These are phyloP conservation scores for Pelargonium exstipulatum DNA, from an alignment of 441 rosid species.

Conservation along the genomic window DNA sequence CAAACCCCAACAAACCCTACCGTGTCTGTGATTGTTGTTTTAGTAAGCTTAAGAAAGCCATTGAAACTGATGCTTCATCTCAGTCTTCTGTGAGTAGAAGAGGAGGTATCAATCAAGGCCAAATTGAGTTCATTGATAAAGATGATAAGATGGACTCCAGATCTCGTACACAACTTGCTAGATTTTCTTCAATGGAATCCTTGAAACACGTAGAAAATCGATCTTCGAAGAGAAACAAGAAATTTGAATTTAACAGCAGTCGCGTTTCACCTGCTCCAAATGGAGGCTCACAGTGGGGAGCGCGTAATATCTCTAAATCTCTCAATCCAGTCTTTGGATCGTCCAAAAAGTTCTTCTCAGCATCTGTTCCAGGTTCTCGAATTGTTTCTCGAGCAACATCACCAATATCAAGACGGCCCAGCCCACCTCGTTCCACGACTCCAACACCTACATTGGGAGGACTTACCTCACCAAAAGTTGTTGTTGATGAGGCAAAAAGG, in stretches of 20 bases:
- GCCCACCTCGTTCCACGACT: slow-evolving; percentile 94
- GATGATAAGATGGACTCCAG: slow-evolving; percentile 73
- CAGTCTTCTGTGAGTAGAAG: slow-evolving; percentile 67
- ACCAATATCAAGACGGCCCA: slow-evolving; percentile 81
- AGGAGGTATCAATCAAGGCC: slow-evolving; percentile 57
- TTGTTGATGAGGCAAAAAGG: slow-evolving; percentile 64
- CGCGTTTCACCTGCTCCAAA: slow-evolving; percentile 86
- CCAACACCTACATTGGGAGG: slow-evolving; percentile 90
- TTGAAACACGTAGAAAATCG: slow-evolving; percentile 60
- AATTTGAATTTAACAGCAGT: slow-evolving; percentile 73
- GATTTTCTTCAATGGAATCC: slow-evolving; percentile 77
- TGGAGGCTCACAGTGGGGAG: slow-evolving; percentile 79
- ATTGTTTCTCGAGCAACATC: slow-evolving; percentile 95
- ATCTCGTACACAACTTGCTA: slow-evolving; percentile 66
- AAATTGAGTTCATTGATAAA: slow-evolving; percentile 49
- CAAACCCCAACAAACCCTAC: slow-evolving; percentile 81
- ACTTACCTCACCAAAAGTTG: slow-evolving; percentile 62
- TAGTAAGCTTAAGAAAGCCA: slow-evolving; percentile 64
- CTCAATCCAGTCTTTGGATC: slow-evolving; percentile 80
- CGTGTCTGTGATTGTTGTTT: slow-evolving; percentile 87
- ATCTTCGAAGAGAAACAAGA: slow-evolving; percentile 69
- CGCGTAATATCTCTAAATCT: slow-evolving; percentile 64
- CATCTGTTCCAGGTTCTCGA: slow-evolving; percentile 98
- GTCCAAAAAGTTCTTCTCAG: slow-evolving; percentile 90
- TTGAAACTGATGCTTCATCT: slow-evolving; percentile 57